Conservation (phyloP, 1,284 basidiomycete genomes). For the Sporisorium graminicola region DNA sequence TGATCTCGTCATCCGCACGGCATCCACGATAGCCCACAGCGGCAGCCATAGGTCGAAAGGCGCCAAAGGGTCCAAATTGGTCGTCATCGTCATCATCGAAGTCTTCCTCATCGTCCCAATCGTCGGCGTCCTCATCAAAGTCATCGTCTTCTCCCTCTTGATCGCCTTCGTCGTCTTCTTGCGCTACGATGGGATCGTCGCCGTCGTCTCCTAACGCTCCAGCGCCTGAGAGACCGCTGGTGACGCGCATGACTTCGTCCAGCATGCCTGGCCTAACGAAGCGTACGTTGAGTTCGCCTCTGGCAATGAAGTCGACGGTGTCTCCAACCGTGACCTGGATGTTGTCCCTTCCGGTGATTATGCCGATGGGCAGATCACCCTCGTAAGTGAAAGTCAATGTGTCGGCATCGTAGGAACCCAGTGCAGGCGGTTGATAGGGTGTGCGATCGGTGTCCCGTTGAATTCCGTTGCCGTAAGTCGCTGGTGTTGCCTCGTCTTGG, state of each 20-base stretch:
- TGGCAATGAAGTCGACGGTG: slow-evolving; percentile 31
- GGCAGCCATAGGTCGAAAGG: slow-evolving; percentile 24
- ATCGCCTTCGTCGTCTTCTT: slow-evolving; percentile 2
- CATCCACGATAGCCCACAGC: slow-evolving; percentile 27
- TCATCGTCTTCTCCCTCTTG: slow-evolving; percentile 34
- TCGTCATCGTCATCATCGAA: slow-evolving; percentile 28
- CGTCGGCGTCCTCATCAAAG: slow-evolving; percentile 39
- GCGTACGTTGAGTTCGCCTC: slow-evolving; percentile 28
- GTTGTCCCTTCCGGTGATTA: slow-evolving; percentile 20
- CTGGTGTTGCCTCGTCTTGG: not conserved
- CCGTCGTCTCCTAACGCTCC: not conserved
- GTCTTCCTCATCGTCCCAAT: slow-evolving; percentile 18
- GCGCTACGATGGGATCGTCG: not conserved
- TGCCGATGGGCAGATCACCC: slow-evolving; percentile 24
- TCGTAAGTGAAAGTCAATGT: slow-evolving; percentile 35
- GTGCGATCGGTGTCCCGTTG: slow-evolving; percentile 7
- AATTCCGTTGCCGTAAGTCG: not conserved
- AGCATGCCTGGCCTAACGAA: slow-evolving; percentile 36
- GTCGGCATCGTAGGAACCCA: slow-evolving; percentile 29
- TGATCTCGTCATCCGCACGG: slow-evolving; percentile 29
- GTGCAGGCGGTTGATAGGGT: slow-evolving; percentile 19
- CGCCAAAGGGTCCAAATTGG: slow-evolving; percentile 19
- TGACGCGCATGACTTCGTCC: slow-evolving; percentile 33
- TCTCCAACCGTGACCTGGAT: slow-evolving; percentile 33
- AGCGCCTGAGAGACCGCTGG: slow-evolving; percentile 9